Conservation (phyloP, 2,329 filamentous ascomycete genomes). For the Fusarium sp. region DNA sequence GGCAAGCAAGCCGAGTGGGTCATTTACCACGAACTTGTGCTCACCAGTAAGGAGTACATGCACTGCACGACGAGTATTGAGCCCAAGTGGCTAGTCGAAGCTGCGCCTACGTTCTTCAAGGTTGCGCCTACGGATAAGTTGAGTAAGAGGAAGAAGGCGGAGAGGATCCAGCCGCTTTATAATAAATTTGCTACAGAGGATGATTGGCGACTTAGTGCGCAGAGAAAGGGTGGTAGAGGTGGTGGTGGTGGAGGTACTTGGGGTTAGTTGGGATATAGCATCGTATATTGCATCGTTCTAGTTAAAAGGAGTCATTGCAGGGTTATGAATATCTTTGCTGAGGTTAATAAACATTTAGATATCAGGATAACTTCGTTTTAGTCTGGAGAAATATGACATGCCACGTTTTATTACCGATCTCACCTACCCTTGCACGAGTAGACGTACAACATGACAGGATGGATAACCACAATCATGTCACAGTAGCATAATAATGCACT, state of each 20-base stretch:
- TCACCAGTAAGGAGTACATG: slow-evolving; percentile 99
- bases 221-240: slow-evolving; percentile 84
- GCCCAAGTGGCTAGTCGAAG: slow-evolving; percentile 93
- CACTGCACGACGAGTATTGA: slow-evolving; percentile 93
- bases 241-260: slow-evolving; percentile 92
- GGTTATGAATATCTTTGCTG: neutral
- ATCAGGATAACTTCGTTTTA: neutral
- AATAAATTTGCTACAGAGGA: slow-evolving; percentile 93
- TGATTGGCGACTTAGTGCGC: slow-evolving; percentile 92
- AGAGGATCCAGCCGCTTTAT: slow-evolving; percentile 94
- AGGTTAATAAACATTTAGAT: neutral
- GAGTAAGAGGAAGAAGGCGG: slow-evolving; percentile 91
- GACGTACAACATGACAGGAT: neutral
- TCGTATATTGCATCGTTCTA: neutral
- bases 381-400: too few species aligned
- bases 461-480: neutral
- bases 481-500: too few species aligned
- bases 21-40: slow-evolving; percentile 88
- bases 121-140: slow-evolving; percentile 87
- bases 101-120: slow-evolving; percentile 99
- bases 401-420: neutral
- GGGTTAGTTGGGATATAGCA: slow-evolving; percentile 61
- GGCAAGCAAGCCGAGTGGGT: slow-evolving; percentile 97
- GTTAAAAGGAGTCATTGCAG: neutral
- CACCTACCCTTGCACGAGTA: neutral